phyloP scores from a whole-genome alignment of 2,329 filamentous ascomycete species.

The Fusarium citri region DNA sequence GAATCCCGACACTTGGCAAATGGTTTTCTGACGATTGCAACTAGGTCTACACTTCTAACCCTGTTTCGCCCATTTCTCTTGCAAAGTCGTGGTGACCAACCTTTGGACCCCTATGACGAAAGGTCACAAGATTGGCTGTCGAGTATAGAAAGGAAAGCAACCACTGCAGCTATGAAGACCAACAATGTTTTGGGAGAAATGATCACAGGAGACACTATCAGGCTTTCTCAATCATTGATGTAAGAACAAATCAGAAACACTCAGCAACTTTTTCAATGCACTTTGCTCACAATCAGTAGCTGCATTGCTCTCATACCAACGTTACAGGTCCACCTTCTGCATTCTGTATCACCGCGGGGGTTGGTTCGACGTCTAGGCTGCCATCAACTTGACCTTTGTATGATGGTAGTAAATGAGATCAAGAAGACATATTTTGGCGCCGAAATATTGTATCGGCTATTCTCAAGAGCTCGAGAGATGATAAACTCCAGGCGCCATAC shows the following conservation, averaged over 20 bases:
- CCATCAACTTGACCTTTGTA: constrained; percentile 21
- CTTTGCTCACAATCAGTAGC: background rate
- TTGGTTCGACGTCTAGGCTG: constrained; percentile 7
- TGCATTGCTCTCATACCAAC: constrained; percentile 17
- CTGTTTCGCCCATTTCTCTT: background rate
- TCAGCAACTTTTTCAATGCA: background rate
- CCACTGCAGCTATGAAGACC: background rate
- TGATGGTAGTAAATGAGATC: constrained; percentile 20
- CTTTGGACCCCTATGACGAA: background rate
- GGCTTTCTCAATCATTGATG: background rate
- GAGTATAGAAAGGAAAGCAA: background rate
- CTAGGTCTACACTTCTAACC: background rate
- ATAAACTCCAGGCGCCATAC: background rate
- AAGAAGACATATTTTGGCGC: constrained; percentile 7
- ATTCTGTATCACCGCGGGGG: background rate
- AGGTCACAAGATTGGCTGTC: background rate
- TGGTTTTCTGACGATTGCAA: background rate
- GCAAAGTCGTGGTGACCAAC: background rate
- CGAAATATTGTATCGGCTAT: background rate
- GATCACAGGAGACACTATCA: background rate
- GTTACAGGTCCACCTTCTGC: constrained; percentile 28
- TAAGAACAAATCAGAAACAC: background rate
- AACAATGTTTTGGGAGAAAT: background rate
- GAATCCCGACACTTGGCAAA: background rate
- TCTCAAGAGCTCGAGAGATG: background rate